phyloP scores from a whole-genome alignment of 305 asterid genomes.

The Ruellia speciosa region DNA sequence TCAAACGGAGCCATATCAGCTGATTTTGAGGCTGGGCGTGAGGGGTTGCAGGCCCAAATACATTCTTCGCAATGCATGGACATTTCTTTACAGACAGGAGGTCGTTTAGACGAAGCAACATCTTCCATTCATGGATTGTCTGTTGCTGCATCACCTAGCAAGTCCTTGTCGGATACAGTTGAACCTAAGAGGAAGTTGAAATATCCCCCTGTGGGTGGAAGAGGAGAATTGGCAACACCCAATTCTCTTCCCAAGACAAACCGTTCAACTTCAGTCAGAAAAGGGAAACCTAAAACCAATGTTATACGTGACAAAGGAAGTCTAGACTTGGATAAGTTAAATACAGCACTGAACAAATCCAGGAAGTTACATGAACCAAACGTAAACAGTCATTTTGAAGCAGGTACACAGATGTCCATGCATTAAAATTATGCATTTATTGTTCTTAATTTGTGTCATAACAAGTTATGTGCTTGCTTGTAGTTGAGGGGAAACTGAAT shows the following conservation, averaged over 20 bases:
- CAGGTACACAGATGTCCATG: slow-evolving; percentile 42
- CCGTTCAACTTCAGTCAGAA: slow-evolving; percentile 41
- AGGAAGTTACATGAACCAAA: slow-evolving; percentile 41
- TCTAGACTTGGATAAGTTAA: slow-evolving; percentile 32
- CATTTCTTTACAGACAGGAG: slow-evolving; percentile 27
- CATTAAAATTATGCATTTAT: slow-evolving; percentile 9
- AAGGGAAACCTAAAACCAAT: slow-evolving; percentile 34
- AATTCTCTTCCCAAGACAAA: slow-evolving; percentile 29
- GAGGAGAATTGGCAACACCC: slow-evolving; percentile 30
- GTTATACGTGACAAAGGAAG: slow-evolving; percentile 31
- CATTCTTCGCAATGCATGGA: slow-evolving; percentile 25
- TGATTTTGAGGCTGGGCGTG: slow-evolving; percentile 27
- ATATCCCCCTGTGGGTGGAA: slow-evolving; percentile 29
- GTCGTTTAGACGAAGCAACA: slow-evolving; percentile 24
- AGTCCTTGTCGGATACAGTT: slow-evolving; percentile 30
- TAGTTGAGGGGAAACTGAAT: slow-evolving; percentile 88
- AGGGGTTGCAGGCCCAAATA: slow-evolving; percentile 29
- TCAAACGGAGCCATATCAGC: slow-evolving; percentile 21
- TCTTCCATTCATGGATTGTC: slow-evolving; percentile 20
- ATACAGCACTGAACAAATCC: slow-evolving; percentile 32
- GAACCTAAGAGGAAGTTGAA: slow-evolving; percentile 32
- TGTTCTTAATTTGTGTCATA: slow-evolving; percentile 13
- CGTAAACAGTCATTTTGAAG: slow-evolving; percentile 57
- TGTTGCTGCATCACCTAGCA: slow-evolving; percentile 23
- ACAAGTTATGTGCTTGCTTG: slow-evolving; percentile 26